These are phyloP conservation scores for Mucor circinelloides DNA, from an alignment of 371 early-diverging fungal genomes.

Conservation along the genomic window DNA sequence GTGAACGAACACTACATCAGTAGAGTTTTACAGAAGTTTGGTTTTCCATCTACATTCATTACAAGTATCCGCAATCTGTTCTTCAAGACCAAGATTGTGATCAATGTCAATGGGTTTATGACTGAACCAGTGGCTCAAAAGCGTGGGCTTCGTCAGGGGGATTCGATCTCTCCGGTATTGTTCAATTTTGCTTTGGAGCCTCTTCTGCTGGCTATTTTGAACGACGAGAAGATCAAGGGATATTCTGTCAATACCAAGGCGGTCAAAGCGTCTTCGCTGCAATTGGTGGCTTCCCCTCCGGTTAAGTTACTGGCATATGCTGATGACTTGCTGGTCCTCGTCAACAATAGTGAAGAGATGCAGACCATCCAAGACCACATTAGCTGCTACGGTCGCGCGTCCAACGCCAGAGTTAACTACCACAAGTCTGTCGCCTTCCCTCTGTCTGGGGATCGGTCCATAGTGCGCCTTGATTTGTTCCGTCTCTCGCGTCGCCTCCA, in stretches of 20 bases:
- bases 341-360: background rate
- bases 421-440: no score
- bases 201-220: background rate
- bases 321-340: slow-evolving; percentile 15
- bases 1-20: slow-evolving; percentile 12
- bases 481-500: no score
- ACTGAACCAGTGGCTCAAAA: background rate
- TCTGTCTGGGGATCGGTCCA: no score
- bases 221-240: background rate
- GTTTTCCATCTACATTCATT: slow-evolving; percentile 1
- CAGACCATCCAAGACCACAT: background rate
- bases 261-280: background rate
- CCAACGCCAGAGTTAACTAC: no score
- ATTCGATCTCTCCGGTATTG: slow-evolving; percentile 18
- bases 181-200: no score
- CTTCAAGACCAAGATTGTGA: background rate
- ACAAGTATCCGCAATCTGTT: background rate
- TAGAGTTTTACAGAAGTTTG: background rate
- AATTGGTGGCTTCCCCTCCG: background rate
- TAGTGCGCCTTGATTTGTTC: no score
- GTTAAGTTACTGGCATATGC: no score
- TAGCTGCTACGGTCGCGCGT: background rate
- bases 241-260: background rate
- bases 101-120: slow-evolving; percentile 7
- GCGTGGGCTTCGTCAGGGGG: slow-evolving; percentile 6